Evolutionary conservation across 371 early-diverging fungal genomes (phyloP), one percentile per base, ranked within the genome.

Genomic region (Basidiobolus heterosporus): DNA sequence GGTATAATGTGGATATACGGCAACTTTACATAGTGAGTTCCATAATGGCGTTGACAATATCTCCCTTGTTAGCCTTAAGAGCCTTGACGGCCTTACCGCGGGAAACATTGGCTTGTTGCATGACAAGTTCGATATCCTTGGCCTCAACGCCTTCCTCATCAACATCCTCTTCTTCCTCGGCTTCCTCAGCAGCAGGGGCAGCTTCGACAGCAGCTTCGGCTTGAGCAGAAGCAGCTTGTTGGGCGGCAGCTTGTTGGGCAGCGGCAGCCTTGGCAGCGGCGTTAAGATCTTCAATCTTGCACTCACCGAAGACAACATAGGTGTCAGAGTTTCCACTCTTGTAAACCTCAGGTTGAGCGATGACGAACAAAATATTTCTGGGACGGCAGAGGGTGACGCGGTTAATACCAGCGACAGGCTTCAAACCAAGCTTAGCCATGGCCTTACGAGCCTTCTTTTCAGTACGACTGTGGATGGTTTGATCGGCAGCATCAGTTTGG

Each of bases 371-470:
- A 60, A 80, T 71, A 63, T 77, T 74, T 54, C 75, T 70, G 55
- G 83, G 78, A 65, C 91, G 81, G 53, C 86, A 75, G 61, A 96
- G 74, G 61, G 87, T 87, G 51, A 97, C 89, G 59, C 92, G 84
- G 66, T 64, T 82, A 69, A 93, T 82, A 43, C 85, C 93, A 24
- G 72, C 56, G 53, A 92, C 81, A 51, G 70, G 78, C 74, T 85
- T 81, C 55, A 94, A 75, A 51, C 94, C 94, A 61, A 87, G 78
- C 74, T 88, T 85, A 62, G 73, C 64, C 60, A 97, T 70, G 47
- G 89, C 90, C 81, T 94, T 93, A 65, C 93, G 82, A 53, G 91
- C 92, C 82, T 94, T 91, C 79, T 84, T 85, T 70, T 93, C 94
- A 17, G 24, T 35, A 42, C 42, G 42, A 11, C 13, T 42, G 13